Evolutionary conservation across 352 stramenopile species (phyloP).

Genomic region (Aphanomyces astaci): DNA sequence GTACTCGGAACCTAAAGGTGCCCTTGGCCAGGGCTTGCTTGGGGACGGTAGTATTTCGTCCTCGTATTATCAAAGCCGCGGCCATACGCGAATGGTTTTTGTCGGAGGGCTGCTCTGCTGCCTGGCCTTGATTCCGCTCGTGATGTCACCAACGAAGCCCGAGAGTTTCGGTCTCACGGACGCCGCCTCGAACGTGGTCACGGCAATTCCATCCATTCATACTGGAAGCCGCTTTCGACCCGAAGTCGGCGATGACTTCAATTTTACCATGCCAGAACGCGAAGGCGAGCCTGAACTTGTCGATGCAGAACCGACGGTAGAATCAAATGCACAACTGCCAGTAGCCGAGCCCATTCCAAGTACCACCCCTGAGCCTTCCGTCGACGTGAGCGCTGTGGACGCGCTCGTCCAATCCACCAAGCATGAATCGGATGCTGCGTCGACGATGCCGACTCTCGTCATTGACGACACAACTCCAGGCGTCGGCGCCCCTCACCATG

Average conservation of each 20-base stretch:
- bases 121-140: conserved; percentile 2
- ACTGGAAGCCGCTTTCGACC: background rate
- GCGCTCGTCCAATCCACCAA: no score
- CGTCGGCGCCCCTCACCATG: background rate
- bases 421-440: no score
- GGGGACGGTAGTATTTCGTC: background rate
- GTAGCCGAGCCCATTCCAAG: no score
- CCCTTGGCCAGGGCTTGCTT: conserved; percentile 7
- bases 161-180: background rate
- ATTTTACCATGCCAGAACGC: background rate
- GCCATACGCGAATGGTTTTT: background rate
- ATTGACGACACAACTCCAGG: background rate
- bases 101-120: background rate
- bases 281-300: background rate
- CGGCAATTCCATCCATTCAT: background rate
- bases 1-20: conserved; percentile 1
- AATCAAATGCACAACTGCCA: background rate
- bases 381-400: no score
- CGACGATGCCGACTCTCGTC: background rate
- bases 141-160: background rate
- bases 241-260: background rate
- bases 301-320: background rate
- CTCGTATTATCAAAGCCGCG: conserved; percentile 11
- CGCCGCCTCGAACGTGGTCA: background rate
- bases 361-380: no score